Conservation (phyloP, 352 stramenopile genomes). For the Thalassiosira exigua region DNA sequence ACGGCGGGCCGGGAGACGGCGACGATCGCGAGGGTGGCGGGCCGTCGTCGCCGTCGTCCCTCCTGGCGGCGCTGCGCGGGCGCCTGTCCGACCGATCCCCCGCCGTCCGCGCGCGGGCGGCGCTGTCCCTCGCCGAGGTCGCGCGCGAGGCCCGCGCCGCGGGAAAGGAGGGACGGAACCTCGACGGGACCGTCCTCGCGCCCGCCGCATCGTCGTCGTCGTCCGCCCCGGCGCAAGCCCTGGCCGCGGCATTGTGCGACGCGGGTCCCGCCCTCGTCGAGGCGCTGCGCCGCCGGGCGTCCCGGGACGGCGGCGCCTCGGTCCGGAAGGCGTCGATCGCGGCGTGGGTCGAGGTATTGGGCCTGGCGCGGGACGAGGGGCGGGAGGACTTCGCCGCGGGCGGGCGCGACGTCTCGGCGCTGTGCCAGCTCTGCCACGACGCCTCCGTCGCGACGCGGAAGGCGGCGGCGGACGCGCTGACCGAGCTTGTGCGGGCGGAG, state of each 20-base stretch:
- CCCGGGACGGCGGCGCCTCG: constrained; percentile 73
- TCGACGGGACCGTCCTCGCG: constrained; percentile 24
- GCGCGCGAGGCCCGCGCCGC: constrained; percentile 26
- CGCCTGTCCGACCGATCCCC: constrained; percentile 72
- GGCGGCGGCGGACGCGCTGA: constrained; percentile 71
- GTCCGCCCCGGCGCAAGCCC: constrained; percentile 6
- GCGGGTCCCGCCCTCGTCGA: constrained; percentile 39
- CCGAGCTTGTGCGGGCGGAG: constrained; percentile 63
- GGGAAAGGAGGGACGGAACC: constrained; percentile 20
- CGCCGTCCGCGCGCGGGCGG: constrained; percentile 68
- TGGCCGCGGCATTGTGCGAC: constrained; percentile 42
- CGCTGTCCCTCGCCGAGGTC: constrained; percentile 60
- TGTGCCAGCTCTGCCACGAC: constrained; percentile 77
- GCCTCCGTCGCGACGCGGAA: constrained; percentile 68
- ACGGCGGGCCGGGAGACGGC: neutral
- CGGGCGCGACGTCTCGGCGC: constrained; percentile 63
- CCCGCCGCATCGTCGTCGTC: neutral
- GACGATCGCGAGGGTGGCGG: neutral
- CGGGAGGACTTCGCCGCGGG: constrained; percentile 44
- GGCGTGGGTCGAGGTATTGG: constrained; percentile 64
- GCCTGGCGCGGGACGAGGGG: constrained; percentile 35
- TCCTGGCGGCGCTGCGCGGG: constrained; percentile 67
- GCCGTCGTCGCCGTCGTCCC: constrained; percentile 18
- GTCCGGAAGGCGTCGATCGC: constrained; percentile 70
- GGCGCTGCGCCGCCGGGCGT: constrained; percentile 53